Evolutionary conservation across 345 rosid genomes (phyloP).

Genomic region (Combretum micranthum): DNA sequence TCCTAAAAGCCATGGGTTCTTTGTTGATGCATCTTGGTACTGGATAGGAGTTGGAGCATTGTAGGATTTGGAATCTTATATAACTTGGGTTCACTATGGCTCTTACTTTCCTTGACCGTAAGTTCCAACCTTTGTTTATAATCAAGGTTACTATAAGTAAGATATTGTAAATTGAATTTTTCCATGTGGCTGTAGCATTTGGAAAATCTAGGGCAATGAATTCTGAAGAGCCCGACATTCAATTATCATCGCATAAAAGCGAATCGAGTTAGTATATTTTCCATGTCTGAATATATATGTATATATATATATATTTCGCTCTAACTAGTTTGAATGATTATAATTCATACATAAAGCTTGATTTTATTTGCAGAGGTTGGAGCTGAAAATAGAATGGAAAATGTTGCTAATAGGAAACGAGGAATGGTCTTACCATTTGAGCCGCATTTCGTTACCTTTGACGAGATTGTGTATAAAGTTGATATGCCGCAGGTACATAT

Average conservation of each 20-base stretch:
- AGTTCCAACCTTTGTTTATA: conserved; percentile 9
- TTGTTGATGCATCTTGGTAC: conserved; percentile 43
- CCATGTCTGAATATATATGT: too few species aligned
- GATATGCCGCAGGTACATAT: conserved; percentile 59
- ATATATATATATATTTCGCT: too few species aligned
- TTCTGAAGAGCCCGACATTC: conserved; percentile 13
- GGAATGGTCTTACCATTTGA: conserved; percentile 71
- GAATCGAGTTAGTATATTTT: neutral
- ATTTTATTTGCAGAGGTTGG: neutral
- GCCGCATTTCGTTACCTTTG: conserved; percentile 47
- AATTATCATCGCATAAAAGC: conserved; percentile 8
- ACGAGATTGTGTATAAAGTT: conserved; percentile 48
- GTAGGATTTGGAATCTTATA: conserved; percentile 42
- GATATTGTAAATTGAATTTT: neutral
- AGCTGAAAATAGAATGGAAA: neutral
- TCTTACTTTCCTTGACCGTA: conserved; percentile 44
- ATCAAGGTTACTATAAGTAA: neutral
- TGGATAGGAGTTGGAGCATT: conserved; percentile 64
- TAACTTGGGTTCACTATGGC: conserved; percentile 41
- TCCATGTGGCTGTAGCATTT: conserved; percentile 18
- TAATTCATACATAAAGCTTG: too few species aligned
- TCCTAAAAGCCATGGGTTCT: conserved; percentile 34
- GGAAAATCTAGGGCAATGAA: conserved; percentile 15
- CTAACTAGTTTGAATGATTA: too few species aligned
- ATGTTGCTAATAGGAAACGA: conserved; percentile 24